Base-by-base conservation (phyloP, 2,329 filamentous ascomycete genomes). In the Sporothrix sp. region DNA sequence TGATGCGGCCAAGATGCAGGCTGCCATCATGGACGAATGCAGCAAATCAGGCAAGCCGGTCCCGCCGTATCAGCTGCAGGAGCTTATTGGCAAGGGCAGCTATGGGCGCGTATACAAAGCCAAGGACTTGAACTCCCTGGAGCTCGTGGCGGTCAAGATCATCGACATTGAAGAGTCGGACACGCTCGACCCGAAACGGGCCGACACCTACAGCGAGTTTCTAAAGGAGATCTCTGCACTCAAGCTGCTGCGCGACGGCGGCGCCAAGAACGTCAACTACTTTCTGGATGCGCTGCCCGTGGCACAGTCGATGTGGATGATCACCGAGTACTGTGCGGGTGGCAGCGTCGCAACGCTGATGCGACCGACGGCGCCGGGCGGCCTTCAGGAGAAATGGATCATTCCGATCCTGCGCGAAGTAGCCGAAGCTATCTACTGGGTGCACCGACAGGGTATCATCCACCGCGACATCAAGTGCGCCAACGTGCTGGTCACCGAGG, bases 281-380 rank as follows among this genome's bases (percentile, higher is more conserved):
- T 84, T 91, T 47, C 82, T 90, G 58, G 86, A 90, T 57, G 85
- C 85, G 4, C 74, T 90, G 18, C 81, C 85, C 8, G 80, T 91
- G 33, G 84, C 85, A 37, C 82, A 85, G 58, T 79, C 87, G 54
- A 82, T 94, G 69, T 94, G 87, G 87, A 87, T 93, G 71, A 80
- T 93, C 51, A 90, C 85, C 53, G 86, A 93, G 67, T 89, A 90
- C 65, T 90, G 87, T 59, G 85, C 84, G 6, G 87, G 87, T 55
- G 87, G 87, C 44, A 93, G 87, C 63, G 83, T 94, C 63, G 83
- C 78, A 57, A 90, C 76, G 54, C 75, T 78, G 52, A 82, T 83
- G 80, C 79, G 76, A 62, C 80, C 82, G n/a, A 84, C 78, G 1
- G 71, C 74, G 3, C 79, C 79, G 0, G 77, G 76, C 1, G 81